Evolutionary conservation across 2,329 filamentous ascomycete genomes (phyloP).

Genomic region (Chrysoporthe austroafricana): DNA sequence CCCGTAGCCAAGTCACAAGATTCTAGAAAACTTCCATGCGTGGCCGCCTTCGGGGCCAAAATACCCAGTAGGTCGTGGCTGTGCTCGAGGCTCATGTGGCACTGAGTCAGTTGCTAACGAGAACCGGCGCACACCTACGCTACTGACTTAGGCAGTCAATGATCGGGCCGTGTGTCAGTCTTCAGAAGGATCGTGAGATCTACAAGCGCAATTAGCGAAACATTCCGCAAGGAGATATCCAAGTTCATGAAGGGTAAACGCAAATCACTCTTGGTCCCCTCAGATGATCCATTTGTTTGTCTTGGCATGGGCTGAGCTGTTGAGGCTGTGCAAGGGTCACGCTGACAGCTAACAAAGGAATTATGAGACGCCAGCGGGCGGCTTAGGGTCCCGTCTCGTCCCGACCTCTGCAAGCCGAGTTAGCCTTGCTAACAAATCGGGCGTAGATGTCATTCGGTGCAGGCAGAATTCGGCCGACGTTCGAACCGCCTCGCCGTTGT

Average conservation of each 20-base stretch:
- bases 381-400: not conserved
- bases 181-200: not conserved
- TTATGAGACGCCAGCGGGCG: not conserved
- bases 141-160: not conserved
- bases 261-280: not conserved
- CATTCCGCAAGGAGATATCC: not conserved
- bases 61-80: not conserved
- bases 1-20: not conserved
- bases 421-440: constrained; percentile 15
- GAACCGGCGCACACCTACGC: too few species aligned
- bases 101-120: not conserved
- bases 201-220: not conserved
- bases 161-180: not conserved
- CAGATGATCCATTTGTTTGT: not conserved
- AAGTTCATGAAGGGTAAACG: not conserved
- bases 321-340: constrained; percentile 26
- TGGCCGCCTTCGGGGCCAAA: not conserved
- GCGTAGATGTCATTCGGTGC: constrained; percentile 20
- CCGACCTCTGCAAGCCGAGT: not conserved
- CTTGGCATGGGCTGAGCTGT: constrained; percentile 19
- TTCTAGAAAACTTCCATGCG: constrained; percentile 22
- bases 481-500: constrained; percentile 9
- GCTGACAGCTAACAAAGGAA: constrained; percentile 6
- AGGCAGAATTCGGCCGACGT: constrained; percentile 7
- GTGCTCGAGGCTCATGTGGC: not conserved